These are phyloP conservation scores for Psilocybe sp. DNA, from an alignment of 768 basidiomycete species.

Conservation along the genomic window DNA sequence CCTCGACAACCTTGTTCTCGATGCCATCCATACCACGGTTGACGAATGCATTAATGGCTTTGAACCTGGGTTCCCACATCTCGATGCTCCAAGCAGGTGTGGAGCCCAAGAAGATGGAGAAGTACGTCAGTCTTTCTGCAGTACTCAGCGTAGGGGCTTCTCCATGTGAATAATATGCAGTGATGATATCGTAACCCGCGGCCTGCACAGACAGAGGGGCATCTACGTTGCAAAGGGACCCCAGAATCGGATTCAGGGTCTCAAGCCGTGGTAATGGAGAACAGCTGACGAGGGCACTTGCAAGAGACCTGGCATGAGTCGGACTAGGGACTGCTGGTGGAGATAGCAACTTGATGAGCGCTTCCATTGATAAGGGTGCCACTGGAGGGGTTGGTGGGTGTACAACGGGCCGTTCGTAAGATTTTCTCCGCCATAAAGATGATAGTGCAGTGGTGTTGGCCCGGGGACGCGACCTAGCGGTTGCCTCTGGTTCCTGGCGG, in stretches of 20 bases:
- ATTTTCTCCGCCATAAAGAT: constrained; percentile 26
- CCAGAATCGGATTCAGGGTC: constrained; percentile 57
- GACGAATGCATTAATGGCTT: constrained; percentile 64
- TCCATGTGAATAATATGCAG: constrained; percentile 64
- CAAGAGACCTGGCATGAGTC: constrained; percentile 59
- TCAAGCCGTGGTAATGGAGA: constrained; percentile 56
- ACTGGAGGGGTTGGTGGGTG: constrained; percentile 20
- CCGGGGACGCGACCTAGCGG: constrained; percentile 3
- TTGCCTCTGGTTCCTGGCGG: constrained; percentile 5
- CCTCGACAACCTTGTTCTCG: constrained; percentile 51
- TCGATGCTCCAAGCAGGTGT: constrained; percentile 57
- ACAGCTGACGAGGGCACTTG: constrained; percentile 41
- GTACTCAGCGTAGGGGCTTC: constrained; percentile 45
- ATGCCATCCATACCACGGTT: constrained; percentile 62
- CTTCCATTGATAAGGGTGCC: constrained; percentile 32
- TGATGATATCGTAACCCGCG: constrained; percentile 69
- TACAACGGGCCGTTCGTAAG: constrained; percentile 15
- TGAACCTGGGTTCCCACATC: constrained; percentile 68
- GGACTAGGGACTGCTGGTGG: constrained; percentile 70
- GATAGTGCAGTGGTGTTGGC: constrained; percentile 28
- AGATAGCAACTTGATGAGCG: constrained; percentile 40
- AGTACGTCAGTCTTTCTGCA: constrained; percentile 59
- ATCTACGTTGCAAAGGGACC: constrained; percentile 52
- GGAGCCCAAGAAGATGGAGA: constrained; percentile 56
- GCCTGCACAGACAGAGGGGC: constrained; percentile 58